Percentiles rank a stretch among this genome's conserved stretches.
These are phyloP conservation scores for Aspergillus clavatus DNA, from an alignment of 2,329 filamentous ascomycete genomes.

Conservation along the genomic window DNA sequence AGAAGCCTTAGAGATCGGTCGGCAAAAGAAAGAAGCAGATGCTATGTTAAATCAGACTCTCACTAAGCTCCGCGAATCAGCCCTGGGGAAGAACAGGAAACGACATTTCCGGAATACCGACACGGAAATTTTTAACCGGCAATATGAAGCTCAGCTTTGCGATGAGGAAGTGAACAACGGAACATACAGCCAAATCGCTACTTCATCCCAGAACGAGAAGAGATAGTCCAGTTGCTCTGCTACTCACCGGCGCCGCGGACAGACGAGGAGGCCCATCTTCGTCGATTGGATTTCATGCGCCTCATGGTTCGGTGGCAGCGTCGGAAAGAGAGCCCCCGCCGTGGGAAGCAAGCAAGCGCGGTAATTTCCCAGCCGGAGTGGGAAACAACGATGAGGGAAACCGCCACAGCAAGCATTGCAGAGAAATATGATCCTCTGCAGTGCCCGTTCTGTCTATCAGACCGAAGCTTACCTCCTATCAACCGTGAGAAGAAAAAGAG, in stretches of 20 bases:
- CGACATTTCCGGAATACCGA: constrained; percentile 19
- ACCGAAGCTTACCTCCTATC: constrained; percentile 4
- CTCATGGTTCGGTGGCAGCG: constrained; percentile 11
- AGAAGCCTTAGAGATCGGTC: constrained; percentile 2
- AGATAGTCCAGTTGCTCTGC: constrained; percentile 9
- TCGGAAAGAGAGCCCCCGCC: constrained; percentile 8
- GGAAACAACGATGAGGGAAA: neutral
- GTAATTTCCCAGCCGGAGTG: no score
- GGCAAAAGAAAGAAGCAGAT: constrained; percentile 12
- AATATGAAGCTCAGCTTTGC: constrained; percentile 4
- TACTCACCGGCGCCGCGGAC: constrained; percentile 3
- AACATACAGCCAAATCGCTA: constrained; percentile 2
- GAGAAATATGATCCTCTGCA: constrained; percentile 9
- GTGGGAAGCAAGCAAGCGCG: constrained; percentile 5
- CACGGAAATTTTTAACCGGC: constrained; percentile 18
- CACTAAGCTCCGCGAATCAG: constrained; percentile 6
- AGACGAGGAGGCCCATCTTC: constrained; percentile 5
- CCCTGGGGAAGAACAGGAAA: constrained; percentile 12
- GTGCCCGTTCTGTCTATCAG: constrained; percentile 13
- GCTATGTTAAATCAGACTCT: constrained; percentile 11
- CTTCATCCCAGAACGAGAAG: constrained; percentile 9
- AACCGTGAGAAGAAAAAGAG: constrained; percentile 10
- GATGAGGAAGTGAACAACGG: neutral
- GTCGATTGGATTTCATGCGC: constrained; percentile 3
- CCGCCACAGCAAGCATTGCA: neutral